Percentiles rank a stretch among this genome's conserved stretches.
Evolutionary conservation across 1,139 yeast genomes (phyloP).

Genomic region (Magnusiomyces tetraspermus): DNA sequence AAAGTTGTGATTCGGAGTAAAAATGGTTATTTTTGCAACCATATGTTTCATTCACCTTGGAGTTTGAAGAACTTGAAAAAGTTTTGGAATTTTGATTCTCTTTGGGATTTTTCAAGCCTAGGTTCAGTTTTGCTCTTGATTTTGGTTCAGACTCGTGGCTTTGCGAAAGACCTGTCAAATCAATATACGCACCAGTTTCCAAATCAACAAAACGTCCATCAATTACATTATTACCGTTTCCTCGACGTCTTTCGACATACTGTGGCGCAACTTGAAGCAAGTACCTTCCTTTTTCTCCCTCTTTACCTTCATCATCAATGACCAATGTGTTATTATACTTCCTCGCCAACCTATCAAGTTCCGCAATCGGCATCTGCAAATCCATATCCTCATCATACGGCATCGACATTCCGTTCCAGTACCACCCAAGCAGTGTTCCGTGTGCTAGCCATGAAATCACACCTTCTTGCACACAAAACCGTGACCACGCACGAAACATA

Average conservation of each 20-base stretch:
- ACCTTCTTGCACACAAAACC: conserved; percentile 45
- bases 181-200: conserved; percentile 67
- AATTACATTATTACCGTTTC: conserved; percentile 53
- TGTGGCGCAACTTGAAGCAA: conserved; percentile 38
- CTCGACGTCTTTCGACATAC: conserved; percentile 31
- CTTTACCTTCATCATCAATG: conserved; percentile 39
- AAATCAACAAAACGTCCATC: conserved; percentile 77
- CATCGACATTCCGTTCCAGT: conserved; percentile 56
- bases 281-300: conserved; percentile 38
- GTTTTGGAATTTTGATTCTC: too few relatives aligned
- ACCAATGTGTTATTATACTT: conserved; percentile 46
- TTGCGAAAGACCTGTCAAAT: conserved; percentile 39
- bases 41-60: conserved; percentile 18
- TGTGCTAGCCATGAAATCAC: conserved; percentile 56
- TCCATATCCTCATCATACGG: conserved; percentile 72
- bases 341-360: conserved; percentile 43
- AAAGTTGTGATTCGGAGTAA: conserved; percentile 40
- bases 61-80: too few relatives aligned
- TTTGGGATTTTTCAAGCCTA: too few relatives aligned
- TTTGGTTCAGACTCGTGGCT: too few relatives aligned
- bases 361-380: conserved; percentile 57
- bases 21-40: conserved; percentile 43
- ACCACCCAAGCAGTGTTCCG: conserved; percentile 62
- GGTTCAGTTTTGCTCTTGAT: too few relatives aligned
- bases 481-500: conserved; percentile 48